A percentile compares a stretch with the other conserved stretches of the same genome.
Evolutionary conservation across 805 yeast genomes (phyloP).

Genomic region (Teunomyces barrocoloradensis): DNA sequence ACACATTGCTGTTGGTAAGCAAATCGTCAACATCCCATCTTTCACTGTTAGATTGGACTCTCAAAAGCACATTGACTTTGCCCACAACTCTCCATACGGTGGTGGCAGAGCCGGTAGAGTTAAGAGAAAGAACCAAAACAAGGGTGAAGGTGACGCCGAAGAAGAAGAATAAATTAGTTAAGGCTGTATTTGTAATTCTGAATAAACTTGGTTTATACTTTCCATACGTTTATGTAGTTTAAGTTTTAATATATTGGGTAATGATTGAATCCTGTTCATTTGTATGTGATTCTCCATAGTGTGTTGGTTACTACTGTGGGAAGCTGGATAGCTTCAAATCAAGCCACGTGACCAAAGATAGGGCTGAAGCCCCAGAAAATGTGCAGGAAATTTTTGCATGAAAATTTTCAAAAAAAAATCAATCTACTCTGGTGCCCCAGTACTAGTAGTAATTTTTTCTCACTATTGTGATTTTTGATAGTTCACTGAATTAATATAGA

Average conservation of each 20-base stretch:
- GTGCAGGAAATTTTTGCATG: background rate
- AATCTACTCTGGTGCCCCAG: conserved; percentile 2
- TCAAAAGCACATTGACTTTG: conserved; percentile 99
- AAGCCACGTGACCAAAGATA: background rate
- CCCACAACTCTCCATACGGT: conserved; percentile 99
- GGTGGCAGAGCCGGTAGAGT: conserved; percentile 99
- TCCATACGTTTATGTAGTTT: conserved; percentile 12
- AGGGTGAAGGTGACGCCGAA: conserved; percentile 62
- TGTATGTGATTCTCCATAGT: background rate
- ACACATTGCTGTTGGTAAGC: conserved; percentile 99
- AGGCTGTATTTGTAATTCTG: conserved; percentile 8
- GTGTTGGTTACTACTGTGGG: too few relatives aligned
- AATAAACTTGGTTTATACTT: conserved; percentile 11
- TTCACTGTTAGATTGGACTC: conserved; percentile 99
- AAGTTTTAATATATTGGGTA: conserved; percentile 6
- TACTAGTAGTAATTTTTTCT: conserved; percentile 3
- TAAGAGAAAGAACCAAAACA: conserved; percentile 85
- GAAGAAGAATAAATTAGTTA: conserved; percentile 66
- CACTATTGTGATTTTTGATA: conserved; percentile 7
- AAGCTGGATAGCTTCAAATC: too few relatives aligned
- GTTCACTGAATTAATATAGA: conserved; percentile 17
- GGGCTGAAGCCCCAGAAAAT: conserved; percentile 7
- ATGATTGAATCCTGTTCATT: background rate
- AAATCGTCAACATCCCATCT: conserved; percentile 96
- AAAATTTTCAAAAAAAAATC: conserved; percentile 9